Evolutionary conservation across 768 basidiomycete species (phyloP), one percentile per base, ranked within the genome.

Genomic region (Hypholoma sublateritium): DNA sequence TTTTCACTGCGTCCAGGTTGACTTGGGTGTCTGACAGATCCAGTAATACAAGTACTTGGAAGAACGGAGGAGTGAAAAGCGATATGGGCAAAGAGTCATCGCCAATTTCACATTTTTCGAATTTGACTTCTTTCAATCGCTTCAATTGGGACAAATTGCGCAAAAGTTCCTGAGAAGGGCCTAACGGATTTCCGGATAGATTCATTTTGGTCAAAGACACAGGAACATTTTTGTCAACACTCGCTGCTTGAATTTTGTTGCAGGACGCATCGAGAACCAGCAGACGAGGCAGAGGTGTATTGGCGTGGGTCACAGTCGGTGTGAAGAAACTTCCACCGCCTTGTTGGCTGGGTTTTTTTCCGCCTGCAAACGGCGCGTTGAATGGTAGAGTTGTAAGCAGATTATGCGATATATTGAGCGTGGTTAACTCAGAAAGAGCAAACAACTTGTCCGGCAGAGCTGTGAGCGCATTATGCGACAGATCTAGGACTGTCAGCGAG

Each of bases 351-450:
- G 59, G 58, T 58, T 63, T 64, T 49, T 62, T 51, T 58, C 56
- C 65, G 43, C 58, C 59, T 21, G 70, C 67, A 66, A 91, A 89
- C 0, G 86, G 83, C 17, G 79, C 74, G 56, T 78, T 78, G 63
- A 92, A 86, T 1, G 87, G 85, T 7, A 93, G 72, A 2, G 80
- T 62, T 7, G 77, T 76, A 9, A 93, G 74, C 0, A 73, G 67
- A 68, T 93, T 93, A 64, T 91, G 82, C 2, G 91, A 87, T 13
- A 93, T 58, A 59, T 92, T 89, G 49, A 93, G 76, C 24, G 69
- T 76, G 4, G 82, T 77, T 34, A 93, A 79, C 36, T 82, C 74
- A 6, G 91, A 88, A 17, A 93, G 80, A 12, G 87, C 75, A 62
- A 86, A 92, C 25, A 91, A 63, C 62, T 84, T 80, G 32, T 72